Conservation (phyloP, 345 rosid genomes). For the Crucihimalaya himalaica region DNA sequence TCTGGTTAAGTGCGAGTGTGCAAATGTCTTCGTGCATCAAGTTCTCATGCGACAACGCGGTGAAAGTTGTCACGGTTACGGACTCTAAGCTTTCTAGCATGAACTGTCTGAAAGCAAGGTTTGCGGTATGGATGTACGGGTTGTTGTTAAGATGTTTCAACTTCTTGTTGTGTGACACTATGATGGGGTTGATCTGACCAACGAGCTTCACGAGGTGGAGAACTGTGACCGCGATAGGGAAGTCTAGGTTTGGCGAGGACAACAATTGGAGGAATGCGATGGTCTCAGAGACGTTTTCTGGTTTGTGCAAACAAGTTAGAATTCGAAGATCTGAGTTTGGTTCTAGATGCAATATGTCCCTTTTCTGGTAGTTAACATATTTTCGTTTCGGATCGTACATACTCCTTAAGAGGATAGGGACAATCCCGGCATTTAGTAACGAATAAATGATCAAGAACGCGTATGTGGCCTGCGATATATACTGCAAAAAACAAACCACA, state of each 20-base stretch:
- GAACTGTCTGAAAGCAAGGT: constrained; percentile 20
- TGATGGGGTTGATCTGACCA: constrained; percentile 44
- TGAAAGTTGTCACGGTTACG: constrained; percentile 1
- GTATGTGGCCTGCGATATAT: constrained; percentile 21
- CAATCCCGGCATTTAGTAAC: constrained; percentile 16
- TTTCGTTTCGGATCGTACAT: constrained; percentile 26
- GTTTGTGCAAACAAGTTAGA: constrained; percentile 53
- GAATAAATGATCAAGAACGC: constrained; percentile 24
- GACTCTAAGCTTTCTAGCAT: constrained; percentile 20
- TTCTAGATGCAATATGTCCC: constrained; percentile 22
- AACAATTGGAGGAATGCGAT: constrained; percentile 41
- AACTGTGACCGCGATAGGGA: constrained; percentile 42
- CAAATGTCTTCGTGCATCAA: constrained; percentile 31
- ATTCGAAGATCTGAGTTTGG: constrained; percentile 36
- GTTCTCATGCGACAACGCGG: constrained; percentile 17
- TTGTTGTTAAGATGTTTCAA: neutral
- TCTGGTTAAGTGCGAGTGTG: constrained; percentile 22
- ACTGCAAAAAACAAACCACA: constrained; percentile 15
- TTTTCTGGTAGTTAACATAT: constrained; percentile 12
- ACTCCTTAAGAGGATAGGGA: constrained; percentile 1
- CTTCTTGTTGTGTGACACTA: constrained; percentile 42
- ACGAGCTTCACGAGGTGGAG: constrained; percentile 54
- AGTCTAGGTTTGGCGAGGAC: constrained; percentile 33
- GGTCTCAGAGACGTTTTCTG: constrained; percentile 33
- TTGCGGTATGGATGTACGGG: constrained; percentile 23